Evolutionary conservation across 1,284 basidiomycete genomes (phyloP).

Genomic region (Crucibulum parvulum): DNA sequence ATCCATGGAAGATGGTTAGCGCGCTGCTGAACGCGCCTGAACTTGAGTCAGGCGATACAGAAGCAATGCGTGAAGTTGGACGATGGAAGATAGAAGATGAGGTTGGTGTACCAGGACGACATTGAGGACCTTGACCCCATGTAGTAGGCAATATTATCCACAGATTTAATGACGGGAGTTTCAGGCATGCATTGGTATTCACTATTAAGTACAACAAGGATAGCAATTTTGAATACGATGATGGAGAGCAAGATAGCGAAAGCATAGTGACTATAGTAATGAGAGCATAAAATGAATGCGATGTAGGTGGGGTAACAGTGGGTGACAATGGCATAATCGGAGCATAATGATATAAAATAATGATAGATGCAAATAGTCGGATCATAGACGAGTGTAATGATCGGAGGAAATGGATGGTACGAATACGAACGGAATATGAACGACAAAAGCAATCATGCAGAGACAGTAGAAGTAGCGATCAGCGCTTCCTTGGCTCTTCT

Average conservation of each 20-base stretch:
- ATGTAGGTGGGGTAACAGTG: neutral
- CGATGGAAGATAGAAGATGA: constrained; percentile 85
- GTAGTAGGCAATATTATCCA: no score
- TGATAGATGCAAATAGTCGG: neutral
- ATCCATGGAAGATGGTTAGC: constrained; percentile 96
- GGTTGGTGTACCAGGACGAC: constrained; percentile 53
- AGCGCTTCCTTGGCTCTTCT: no score
- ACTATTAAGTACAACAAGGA: no score
- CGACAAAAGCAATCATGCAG: no score
- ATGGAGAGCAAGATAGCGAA: no score
- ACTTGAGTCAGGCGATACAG: constrained; percentile 73
- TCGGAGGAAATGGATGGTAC: no score
- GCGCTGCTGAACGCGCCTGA: constrained; percentile 70
- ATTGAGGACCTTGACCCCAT: constrained; percentile 35
- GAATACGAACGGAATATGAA: no score
- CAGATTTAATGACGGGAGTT: no score
- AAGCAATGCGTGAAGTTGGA: constrained; percentile 91
- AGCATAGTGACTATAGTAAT: neutral
- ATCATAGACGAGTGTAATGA: neutral
- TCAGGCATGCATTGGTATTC: no score
- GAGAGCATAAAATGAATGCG: neutral
- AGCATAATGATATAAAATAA: neutral
- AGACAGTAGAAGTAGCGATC: no score
- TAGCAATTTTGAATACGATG: no score
- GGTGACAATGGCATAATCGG: neutral